Evolutionary conservation across 106 monocot species (phyloP).

Genomic region (Phalaenopsis aphrodite): DNA sequence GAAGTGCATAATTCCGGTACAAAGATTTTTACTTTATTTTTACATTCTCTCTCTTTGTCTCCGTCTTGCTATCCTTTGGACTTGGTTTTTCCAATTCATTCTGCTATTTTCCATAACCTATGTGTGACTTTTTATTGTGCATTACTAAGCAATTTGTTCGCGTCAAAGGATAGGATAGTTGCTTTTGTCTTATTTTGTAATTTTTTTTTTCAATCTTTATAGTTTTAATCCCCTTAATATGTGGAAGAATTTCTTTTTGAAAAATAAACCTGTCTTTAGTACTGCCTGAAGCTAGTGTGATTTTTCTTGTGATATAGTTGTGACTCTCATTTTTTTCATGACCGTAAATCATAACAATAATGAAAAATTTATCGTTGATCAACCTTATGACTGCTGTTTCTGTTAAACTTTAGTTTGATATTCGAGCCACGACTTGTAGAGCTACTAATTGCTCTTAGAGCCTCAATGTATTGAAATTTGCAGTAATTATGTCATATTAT

Average conservation of each 20-base stretch:
- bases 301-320: neutral
- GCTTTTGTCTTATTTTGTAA: neutral
- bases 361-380: neutral
- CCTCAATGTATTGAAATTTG: neutral
- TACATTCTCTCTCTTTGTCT: neutral
- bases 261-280: neutral
- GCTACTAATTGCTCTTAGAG: neutral
- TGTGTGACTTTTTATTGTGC: neutral
- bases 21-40: neutral
- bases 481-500: neutral
- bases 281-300: neutral
- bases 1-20: constrained; percentile 92
- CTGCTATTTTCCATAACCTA: neutral
- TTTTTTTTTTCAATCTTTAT: neutral
- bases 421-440: neutral
- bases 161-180: neutral
- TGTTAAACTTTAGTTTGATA: neutral
- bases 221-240: neutral
- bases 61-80: neutral
- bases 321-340: neutral
- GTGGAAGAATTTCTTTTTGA: neutral
- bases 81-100: constrained; percentile 1
- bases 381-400: neutral
- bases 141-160: neutral
- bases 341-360: neutral